Conservation (phyloP, 139 green algal genomes). For the Pleodorina starrii region DNA sequence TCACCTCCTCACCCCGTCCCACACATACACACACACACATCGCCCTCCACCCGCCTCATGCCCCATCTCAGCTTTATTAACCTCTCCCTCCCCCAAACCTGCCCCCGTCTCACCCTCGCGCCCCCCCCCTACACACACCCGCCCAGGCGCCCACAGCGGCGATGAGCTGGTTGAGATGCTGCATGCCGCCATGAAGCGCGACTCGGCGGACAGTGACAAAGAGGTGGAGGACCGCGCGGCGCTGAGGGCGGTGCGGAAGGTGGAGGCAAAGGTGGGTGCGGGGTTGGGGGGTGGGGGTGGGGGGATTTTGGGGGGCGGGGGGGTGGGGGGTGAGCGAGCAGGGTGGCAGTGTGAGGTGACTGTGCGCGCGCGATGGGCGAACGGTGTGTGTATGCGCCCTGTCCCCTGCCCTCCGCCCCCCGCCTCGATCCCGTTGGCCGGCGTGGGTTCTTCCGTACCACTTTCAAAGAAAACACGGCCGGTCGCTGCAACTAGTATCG, state of each 20-base stretch:
- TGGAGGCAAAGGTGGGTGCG: slow-evolving; percentile 55
- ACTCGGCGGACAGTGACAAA: slow-evolving; percentile 46
- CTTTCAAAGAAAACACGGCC: no score
- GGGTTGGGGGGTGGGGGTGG: no score
- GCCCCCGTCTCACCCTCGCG: not conserved
- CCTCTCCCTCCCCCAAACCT: not conserved
- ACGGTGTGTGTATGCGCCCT: no score
- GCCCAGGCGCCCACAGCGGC: slow-evolving; percentile 45
- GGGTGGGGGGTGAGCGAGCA: not conserved
- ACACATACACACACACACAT: no score
- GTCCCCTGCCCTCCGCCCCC: no score
- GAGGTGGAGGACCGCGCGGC: slow-evolving; percentile 68
- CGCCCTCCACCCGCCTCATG: no score
- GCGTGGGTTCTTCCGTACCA: no score
- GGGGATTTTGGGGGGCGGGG: not conserved
- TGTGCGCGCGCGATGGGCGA: no score
- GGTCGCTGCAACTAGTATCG: no score
- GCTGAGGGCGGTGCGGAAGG: slow-evolving; percentile 70
- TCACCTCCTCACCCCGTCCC: no score
- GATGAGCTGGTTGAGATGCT: slow-evolving; percentile 54
- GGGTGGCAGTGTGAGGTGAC: no score
- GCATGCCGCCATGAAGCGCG: slow-evolving; percentile 48
- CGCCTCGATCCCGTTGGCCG: no score
- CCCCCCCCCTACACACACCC: not conserved
- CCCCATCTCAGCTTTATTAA: not conserved